phyloP scores from a whole-genome alignment of 208 protist genomes.

The Trypanosoma platydactyli region DNA sequence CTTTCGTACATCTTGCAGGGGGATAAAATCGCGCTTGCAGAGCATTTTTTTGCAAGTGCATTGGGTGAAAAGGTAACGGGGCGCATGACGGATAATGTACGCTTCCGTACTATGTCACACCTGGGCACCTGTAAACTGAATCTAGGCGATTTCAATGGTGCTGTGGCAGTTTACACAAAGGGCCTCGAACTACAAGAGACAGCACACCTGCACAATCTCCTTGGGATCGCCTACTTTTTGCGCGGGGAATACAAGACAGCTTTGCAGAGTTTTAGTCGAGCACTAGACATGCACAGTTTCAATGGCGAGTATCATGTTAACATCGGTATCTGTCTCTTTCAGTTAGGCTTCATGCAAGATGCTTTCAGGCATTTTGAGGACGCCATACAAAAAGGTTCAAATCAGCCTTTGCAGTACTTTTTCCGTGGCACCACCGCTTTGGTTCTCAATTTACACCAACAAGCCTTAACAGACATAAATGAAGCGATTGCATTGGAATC shows the following conservation, averaged over 20 bases:
- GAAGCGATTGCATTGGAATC: conserved; percentile 56
- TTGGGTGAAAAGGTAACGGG: conserved; percentile 50
- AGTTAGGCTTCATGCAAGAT: conserved; percentile 45
- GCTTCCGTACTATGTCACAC: conserved; percentile 28
- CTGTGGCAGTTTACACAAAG: conserved; percentile 36
- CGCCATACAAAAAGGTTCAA: conserved; percentile 48
- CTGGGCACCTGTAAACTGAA: conserved; percentile 36
- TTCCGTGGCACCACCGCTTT: conserved; percentile 74
- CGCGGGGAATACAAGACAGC: conserved; percentile 46
- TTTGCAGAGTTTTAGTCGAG: conserved; percentile 61
- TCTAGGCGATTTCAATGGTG: conserved; percentile 25
- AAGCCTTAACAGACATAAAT: conserved; percentile 57
- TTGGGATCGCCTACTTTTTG: conserved; percentile 80
- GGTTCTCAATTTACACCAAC: conserved; percentile 47
- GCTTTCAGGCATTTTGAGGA: conserved; percentile 71
- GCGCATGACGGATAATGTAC: conserved; percentile 33
- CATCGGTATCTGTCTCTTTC: conserved; percentile 64
- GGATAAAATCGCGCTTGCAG: conserved; percentile 39
- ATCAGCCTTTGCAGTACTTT: conserved; percentile 61
- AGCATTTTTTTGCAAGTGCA: conserved; percentile 43
- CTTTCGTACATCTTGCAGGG: conserved; percentile 47
- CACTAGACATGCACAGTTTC: conserved; percentile 60
- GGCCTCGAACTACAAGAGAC: conserved; percentile 68
- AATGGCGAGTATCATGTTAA: conserved; percentile 68
- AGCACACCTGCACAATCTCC: conserved; percentile 57